These are phyloP conservation scores for Haplosporangium sp. DNA, from an alignment of 371 early-diverging fungal species.

Conservation along the genomic window DNA sequence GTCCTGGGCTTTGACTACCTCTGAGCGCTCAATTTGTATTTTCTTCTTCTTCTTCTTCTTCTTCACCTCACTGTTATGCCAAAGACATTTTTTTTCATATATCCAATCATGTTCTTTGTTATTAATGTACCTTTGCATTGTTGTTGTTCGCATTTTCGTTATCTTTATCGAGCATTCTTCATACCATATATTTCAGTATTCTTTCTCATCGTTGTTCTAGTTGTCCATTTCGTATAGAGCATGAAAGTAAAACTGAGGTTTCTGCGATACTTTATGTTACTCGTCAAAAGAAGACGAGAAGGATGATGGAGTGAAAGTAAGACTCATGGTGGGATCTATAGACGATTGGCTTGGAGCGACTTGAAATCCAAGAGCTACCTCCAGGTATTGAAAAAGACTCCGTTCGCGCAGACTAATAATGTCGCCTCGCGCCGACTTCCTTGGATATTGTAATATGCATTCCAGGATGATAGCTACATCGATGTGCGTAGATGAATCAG, in stretches of 20 bases:
- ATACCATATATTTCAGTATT: background rate
- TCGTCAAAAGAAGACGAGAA: background rate
- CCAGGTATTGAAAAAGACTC: slow-evolving; percentile 32
- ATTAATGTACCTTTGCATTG: background rate
- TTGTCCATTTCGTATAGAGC: background rate
- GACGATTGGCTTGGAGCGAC: background rate
- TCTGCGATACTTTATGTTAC: background rate
- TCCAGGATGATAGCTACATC: slow-evolving; percentile 14
- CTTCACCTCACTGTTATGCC: background rate
- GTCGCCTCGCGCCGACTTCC: slow-evolving; percentile 12
- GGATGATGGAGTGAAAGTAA: background rate
- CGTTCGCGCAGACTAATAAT: slow-evolving; percentile 22
- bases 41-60: background rate
- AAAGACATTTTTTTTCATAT: background rate
- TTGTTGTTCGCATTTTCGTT: background rate
- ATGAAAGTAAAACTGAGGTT: background rate
- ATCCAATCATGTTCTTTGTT: background rate
- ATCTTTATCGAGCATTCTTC: background rate
- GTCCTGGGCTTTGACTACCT: slow-evolving; percentile 28
- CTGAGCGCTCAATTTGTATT: background rate
- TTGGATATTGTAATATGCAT: slow-evolving; percentile 28
- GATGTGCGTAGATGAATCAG: background rate
- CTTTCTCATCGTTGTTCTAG: background rate
- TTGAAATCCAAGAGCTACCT: slow-evolving; percentile 29
- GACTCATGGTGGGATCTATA: background rate